Conservation (phyloP, 345 rosid species). For the Citrus maxima region DNA sequence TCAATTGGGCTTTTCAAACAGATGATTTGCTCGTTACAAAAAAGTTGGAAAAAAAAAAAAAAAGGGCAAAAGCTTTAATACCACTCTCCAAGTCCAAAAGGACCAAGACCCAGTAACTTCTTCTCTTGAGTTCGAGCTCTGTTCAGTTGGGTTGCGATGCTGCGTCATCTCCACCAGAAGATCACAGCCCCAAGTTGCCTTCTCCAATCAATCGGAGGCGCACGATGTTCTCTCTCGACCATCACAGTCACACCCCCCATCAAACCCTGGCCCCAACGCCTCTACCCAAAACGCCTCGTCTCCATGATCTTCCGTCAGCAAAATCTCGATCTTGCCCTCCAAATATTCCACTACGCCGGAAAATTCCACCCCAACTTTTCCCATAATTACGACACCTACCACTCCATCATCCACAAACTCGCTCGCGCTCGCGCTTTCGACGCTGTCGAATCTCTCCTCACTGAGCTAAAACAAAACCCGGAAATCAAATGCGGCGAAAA, state of each 20-base stretch:
- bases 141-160: conserved; percentile 3
- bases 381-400: conserved; percentile 72
- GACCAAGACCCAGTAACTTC: neutral
- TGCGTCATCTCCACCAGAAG: neutral
- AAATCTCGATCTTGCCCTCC: conserved; percentile 83
- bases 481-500: conserved; percentile 69
- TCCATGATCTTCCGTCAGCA: conserved; percentile 76
- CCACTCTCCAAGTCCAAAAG: neutral
- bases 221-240: conserved; percentile 22
- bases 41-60: too few relatives aligned
- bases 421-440: conserved; percentile 82
- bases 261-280: conserved; percentile 83
- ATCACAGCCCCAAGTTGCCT: neutral
- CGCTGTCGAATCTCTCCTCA: conserved; percentile 58
- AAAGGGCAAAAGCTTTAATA: too few relatives aligned
- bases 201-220: conserved; percentile 6
- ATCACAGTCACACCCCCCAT: conserved; percentile 59
- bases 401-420: conserved; percentile 70
- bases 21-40: too few relatives aligned
- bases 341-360: conserved; percentile 77
- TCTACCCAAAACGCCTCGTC: conserved; percentile 68
- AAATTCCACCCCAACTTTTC: conserved; percentile 65
- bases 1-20: too few relatives aligned
- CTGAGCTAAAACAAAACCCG: conserved; percentile 36
- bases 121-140: neutral